Percentiles rank a stretch among this genome's conserved stretches.
phyloP scores from a whole-genome alignment of 73 alveolate genomes.

The Tetrahymena elliotti region DNA sequence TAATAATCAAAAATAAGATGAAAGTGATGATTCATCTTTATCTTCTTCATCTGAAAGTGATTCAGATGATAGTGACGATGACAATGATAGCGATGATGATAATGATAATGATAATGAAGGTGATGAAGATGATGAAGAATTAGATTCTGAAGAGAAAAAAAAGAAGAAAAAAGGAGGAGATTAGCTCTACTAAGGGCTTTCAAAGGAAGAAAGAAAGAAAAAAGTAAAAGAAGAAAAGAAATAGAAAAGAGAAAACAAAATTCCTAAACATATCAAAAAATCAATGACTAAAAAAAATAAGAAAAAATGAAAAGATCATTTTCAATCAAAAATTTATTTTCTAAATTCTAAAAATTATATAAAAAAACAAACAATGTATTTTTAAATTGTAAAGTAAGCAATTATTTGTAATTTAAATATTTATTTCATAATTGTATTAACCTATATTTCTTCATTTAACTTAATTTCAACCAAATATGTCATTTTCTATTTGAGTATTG shows the following conservation, averaged over 20 bases:
- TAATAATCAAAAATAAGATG: not conserved
- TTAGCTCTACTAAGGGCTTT: constrained; percentile 68
- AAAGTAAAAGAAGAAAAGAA: constrained; percentile 93
- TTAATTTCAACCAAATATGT: no score
- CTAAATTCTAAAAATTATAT: no score
- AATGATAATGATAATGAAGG: constrained; percentile 52
- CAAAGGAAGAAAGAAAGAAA: constrained; percentile 83
- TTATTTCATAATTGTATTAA: no score
- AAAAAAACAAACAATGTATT: no score
- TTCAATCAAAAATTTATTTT: not conserved
- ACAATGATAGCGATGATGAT: not conserved
- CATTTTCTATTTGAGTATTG: no score
- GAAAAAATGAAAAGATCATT: not conserved
- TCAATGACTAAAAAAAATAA: constrained; percentile 62
- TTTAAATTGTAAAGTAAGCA: no score
- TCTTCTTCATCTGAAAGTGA: not conserved
- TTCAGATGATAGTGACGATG: constrained; percentile 12
- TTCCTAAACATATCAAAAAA: constrained; percentile 89
- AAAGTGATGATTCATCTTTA: not conserved
- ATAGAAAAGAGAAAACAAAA: constrained; percentile 88
- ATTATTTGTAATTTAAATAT: no score
- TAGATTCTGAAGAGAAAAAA: constrained; percentile 52
- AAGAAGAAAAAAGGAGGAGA: constrained; percentile 56
- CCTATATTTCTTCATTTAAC: no score
- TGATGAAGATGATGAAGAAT: constrained; percentile 57